A percentile compares a stretch with the other conserved stretches of the same genome.
Evolutionary conservation across 371 early-diverging fungal genomes (phyloP).

Genomic region (Nematocida displodere): DNA sequence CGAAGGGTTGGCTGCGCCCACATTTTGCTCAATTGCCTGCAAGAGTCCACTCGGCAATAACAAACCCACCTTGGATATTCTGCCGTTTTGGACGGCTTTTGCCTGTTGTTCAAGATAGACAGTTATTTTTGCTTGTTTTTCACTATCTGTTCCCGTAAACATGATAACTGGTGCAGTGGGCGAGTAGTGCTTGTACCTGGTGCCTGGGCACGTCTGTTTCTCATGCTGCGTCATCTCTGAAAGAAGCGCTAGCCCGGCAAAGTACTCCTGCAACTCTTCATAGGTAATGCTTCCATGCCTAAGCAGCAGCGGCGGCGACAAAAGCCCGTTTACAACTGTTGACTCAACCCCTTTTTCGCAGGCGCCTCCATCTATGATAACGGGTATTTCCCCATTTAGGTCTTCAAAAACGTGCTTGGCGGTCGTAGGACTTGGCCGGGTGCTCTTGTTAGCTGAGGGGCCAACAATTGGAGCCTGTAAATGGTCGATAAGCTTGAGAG

Average conservation of each 20-base stretch:
- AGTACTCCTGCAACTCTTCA: conserved; percentile 68
- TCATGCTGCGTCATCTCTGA: not conserved
- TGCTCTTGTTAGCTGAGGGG: conserved; percentile 95
- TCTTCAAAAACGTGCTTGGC: conserved; percentile 83
- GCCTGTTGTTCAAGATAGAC: not conserved
- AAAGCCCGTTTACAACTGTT: conserved; percentile 72
- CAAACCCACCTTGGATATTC: not conserved
- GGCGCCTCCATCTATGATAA: conserved; percentile 82
- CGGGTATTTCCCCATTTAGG: conserved; percentile 73
- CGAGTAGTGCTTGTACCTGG: conserved; percentile 96
- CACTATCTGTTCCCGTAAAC: conserved; percentile 30
- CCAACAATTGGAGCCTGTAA: conserved; percentile 88
- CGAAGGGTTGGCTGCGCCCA: not conserved
- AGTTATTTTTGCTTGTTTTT: not conserved
- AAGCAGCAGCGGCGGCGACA: conserved; percentile 71
- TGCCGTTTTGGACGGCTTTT: not conserved
- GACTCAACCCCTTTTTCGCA: conserved; percentile 87
- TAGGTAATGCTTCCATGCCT: conserved; percentile 91
- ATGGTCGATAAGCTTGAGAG: conserved; percentile 76
- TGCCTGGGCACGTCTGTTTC: conserved; percentile 83
- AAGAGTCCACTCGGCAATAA: conserved; percentile 3
- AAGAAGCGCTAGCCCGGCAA: conserved; percentile 3
- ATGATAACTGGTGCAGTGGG: conserved; percentile 67
- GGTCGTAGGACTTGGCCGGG: conserved; percentile 84
- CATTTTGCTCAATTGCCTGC: not conserved